Evolutionary conservation across 1,284 basidiomycete genomes (phyloP), one percentile per base, ranked within the genome.

Genomic region (Papiliotrema nemorosa): DNA sequence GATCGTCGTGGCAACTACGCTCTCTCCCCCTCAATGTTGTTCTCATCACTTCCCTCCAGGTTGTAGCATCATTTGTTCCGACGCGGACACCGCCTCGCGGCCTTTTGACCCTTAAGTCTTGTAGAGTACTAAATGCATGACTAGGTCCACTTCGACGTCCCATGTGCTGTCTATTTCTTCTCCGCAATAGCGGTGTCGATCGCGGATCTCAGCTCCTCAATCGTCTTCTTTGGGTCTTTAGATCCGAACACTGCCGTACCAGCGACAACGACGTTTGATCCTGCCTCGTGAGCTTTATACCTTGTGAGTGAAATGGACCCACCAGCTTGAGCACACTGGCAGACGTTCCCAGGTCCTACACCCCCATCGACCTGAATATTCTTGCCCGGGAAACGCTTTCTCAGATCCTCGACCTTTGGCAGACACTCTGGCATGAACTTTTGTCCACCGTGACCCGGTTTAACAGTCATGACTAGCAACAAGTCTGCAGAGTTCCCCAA

Each of bases 281-380:
- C 90, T 91, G 64, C 29, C 29, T 13, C 45, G 27, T 45, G 13
- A 45, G 44, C 44, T 10, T 9, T 27, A 5, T 31, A 25, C 24
- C 27, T 9, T 21, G 41, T 4, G 21, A 18, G 39, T 44, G 26
- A 43, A 34, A 40, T 18, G 9, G 20, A 74, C 82, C 59, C 62
- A 86, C 91, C 92, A 40, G 94, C 94, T 55, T 90, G 78, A 2
- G 94, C 93, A 66, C 96, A 98, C 49, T 81, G 79, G 64, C 84
- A 87, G 54, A 97, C 84, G 10, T 92, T 98, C 62, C 87, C 87
- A 6, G 90, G 88, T 5, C 90, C 88, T 16, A 99, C 89, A 34
- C 96, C 96, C 34, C 96, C 96, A 73, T 99, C 96, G 47, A 99
- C 96, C 76, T 99, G 84, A 58, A 99, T 96, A 68, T 98, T 88